Conservation (phyloP, 768 basidiomycete genomes). For the Tulasnella sp. region DNA sequence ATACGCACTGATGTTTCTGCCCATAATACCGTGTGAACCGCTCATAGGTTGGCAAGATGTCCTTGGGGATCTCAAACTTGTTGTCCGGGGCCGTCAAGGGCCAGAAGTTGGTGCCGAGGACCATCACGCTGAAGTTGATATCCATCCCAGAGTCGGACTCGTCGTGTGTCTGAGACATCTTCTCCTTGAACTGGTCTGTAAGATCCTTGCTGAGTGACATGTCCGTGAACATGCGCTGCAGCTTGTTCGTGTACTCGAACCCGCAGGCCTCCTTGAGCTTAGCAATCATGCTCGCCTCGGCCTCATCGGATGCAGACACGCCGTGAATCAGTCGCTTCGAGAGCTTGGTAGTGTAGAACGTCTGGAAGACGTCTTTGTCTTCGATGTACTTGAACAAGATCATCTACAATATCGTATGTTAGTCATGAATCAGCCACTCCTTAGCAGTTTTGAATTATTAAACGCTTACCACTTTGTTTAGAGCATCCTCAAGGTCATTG, state of each 20-base stretch:
- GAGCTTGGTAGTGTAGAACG: constrained; percentile 90
- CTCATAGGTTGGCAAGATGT: constrained; percentile 79
- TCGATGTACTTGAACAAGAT: constrained; percentile 95
- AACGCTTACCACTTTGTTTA: constrained; percentile 73
- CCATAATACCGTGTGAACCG: constrained; percentile 90
- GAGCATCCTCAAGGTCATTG: constrained; percentile 74
- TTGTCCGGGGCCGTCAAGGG: constrained; percentile 72
- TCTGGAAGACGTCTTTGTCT: constrained; percentile 98
- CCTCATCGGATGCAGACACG: constrained; percentile 89
- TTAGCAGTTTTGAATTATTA: too few species aligned
- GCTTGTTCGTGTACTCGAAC: constrained; percentile 92
- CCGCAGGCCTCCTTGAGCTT: constrained; percentile 95
- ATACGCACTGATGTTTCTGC: constrained; percentile 62
- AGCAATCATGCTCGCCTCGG: constrained; percentile 94
- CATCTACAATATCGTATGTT: constrained; percentile 48
- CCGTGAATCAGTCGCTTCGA: constrained; percentile 86
- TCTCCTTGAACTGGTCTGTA: constrained; percentile 88
- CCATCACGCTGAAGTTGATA: constrained; percentile 86
- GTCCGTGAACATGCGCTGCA: constrained; percentile 98
- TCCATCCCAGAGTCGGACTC: constrained; percentile 50
- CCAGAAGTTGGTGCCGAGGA: constrained; percentile 95
- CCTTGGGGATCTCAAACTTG: constrained; percentile 80
- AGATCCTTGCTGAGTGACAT: constrained; percentile 93
- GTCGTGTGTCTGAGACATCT: constrained; percentile 72
- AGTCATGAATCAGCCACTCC: not conserved